phyloP scores from a whole-genome alignment of 768 basidiomycete species.

The Dioszegia hungarica region DNA sequence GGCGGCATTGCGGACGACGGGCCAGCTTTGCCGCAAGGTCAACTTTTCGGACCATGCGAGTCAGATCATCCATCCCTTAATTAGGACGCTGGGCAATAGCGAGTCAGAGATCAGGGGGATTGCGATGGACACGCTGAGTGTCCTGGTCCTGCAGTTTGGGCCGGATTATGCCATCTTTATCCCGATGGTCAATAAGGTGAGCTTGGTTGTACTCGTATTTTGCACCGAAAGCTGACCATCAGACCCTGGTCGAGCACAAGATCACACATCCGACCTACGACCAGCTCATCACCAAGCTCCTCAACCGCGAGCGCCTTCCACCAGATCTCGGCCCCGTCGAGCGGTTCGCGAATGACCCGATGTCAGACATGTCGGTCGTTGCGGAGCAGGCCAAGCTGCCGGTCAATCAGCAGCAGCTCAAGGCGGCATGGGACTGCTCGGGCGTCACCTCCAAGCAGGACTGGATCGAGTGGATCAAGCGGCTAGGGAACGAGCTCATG shows the following conservation, averaged over 20 bases:
- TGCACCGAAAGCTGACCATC: slow-evolving; percentile 1
- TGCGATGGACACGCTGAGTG: slow-evolving; percentile 89
- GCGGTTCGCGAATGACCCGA: slow-evolving; percentile 29
- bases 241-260: slow-evolving; percentile 72
- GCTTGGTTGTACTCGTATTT: slow-evolving; percentile 8
- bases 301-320: slow-evolving; percentile 86
- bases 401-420: slow-evolving; percentile 95
- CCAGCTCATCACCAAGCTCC: slow-evolving; percentile 74
- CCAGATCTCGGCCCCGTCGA: slow-evolving; percentile 75
- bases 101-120: slow-evolving; percentile 71
- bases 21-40: slow-evolving; percentile 80
- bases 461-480: slow-evolving; percentile 94
- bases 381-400: slow-evolving; percentile 82
- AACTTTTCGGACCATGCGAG: slow-evolving; percentile 98
- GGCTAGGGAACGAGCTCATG: slow-evolving; percentile 90
- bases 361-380: slow-evolving; percentile 44
- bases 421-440: slow-evolving; percentile 90
- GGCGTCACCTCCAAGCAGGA: slow-evolving; percentile 66
- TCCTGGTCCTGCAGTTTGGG: slow-evolving; percentile 85
- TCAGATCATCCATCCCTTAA: slow-evolving; percentile 90
- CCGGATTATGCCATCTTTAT: slow-evolving; percentile 97
- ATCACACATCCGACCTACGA: slow-evolving; percentile 82
- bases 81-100: slow-evolving; percentile 67
- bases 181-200: slow-evolving; percentile 90
- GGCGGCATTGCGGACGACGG: slow-evolving; percentile 84